Base-by-base conservation (phyloP, 1,284 basidiomycete species). In the Anthracocystis walkeri region DNA sequence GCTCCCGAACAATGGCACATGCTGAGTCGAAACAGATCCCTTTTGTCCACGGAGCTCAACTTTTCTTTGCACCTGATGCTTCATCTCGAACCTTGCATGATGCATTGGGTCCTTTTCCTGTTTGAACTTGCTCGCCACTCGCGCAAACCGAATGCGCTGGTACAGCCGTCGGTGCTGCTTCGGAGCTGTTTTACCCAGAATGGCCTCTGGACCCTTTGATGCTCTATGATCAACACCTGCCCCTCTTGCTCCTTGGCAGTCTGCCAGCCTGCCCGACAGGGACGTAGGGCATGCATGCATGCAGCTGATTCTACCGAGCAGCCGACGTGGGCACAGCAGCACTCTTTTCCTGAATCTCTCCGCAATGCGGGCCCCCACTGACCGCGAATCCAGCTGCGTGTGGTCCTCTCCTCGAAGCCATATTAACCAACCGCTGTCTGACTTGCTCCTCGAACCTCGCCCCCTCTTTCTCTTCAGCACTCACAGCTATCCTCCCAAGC, bases 11-110 rank as follows among this genome's bases (percentile, higher is more conserved):
- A 3, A 21, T 20, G 16, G 14, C 41, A 4, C 41, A n/a, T 12
- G 12, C 20, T 18, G 29, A 29, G 16, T 42, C 25, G 42, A 35
- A 23, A 14, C 6, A 25, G 42, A 21, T 45, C 45, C 31, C 29
- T 45, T 25, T 12, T 35, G 54, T 20, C 31, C 31, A 46, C 42
- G 42, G 41, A 56, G 31, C 54, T 46, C 20, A 46, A 20, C 53
- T 12, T 23, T 55, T 16, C 16, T 6, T 48, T n/a, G 27, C 7
- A 31, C 31, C 27, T 7, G 2, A 48, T 31, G 46, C 31, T 38
- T 57, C 44, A 56, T 45, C 33, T 57, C 31, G 20, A 25, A 14
- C 2, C 40, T 8, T 10, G 38, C 18, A 41, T 5, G 4, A 27
- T 54, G 40, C 33, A 38, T 21, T 18, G 10, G 18, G 25, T 29